Conservation (phyloP, 2,329 filamentous ascomycete genomes). For the Zasmidium angulare region DNA sequence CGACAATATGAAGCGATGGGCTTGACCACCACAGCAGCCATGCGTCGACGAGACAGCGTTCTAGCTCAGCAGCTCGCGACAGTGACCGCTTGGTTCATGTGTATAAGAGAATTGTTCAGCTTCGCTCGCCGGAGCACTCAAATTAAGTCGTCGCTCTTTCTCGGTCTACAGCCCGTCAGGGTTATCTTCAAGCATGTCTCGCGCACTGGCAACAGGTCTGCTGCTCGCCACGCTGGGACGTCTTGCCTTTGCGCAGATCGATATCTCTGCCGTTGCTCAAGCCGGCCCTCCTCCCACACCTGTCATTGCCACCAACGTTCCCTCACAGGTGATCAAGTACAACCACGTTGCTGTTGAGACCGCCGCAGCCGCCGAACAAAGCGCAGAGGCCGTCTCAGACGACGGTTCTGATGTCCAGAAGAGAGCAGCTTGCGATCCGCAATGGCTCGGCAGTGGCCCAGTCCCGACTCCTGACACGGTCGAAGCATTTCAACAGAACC, state of each 20-base stretch:
- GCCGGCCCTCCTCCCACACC: not conserved
- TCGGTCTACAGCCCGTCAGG: not conserved
- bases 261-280: not conserved
- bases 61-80: not conserved
- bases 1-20: not conserved
- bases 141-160: not conserved
- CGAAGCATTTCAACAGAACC: not conserved
- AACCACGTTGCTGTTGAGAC: not conserved
- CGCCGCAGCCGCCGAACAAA: slow-evolving; percentile 10
- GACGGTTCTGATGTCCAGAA: slow-evolving; percentile 1
- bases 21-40: not conserved
- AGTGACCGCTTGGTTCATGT: not conserved
- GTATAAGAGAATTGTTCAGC: not conserved
- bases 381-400: not conserved
- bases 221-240: not conserved
- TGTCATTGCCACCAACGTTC: slow-evolving; percentile 8
- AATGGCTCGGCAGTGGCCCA: slow-evolving; percentile 3
- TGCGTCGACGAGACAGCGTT: not conserved
- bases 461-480: slow-evolving; percentile 1
- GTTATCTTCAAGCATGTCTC: not conserved
- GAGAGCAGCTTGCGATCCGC: slow-evolving; percentile 11
- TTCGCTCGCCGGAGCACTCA: not conserved
- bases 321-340: slow-evolving; percentile 9
- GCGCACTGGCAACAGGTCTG: not conserved
- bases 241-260: not conserved